Evolutionary conservation across 495 filamentous ascomycete species (phyloP), one percentile per base, ranked within the genome.

Genomic region (Chlorociboria aeruginascens): DNA sequence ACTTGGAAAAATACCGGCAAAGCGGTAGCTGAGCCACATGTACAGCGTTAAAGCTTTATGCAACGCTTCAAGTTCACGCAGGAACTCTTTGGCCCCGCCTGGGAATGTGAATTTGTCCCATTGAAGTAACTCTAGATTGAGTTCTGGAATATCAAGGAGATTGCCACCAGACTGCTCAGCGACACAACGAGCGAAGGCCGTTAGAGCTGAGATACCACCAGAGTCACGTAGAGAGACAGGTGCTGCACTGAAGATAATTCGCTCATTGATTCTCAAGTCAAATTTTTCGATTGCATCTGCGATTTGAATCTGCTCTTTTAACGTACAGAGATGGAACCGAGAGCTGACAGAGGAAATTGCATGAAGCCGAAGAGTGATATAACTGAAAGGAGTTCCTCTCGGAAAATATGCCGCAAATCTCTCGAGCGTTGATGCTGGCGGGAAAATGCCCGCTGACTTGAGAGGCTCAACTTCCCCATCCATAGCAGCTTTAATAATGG

Each of bases 31-130:
- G 60, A 97, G 70, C 92, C 92, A 98, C 7, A 89, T 69, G 55
- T 95, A 98, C 14, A 90, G 63, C 14, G 90, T 83, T 31, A 97
- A 63, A 12, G 76, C 68, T 59, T 85, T 87, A 65, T 98, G 93
- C 17, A 97, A 66, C 13, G 53, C 57, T 64, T 97, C 93, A 38
- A 95, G 63, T 7, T 69, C 60, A 28, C 63, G 57, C 52, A 97
- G 61, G 45, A 85, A 83, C 0, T 68, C 59, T 64, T 71, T 43
- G 59, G 60, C 10, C 9, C 47, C 47, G 9, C 31, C 14, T 50
- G 57, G 6, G 57, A 69, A 7, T 65, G 65, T 2, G 67, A 66
- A 17, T 9, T 48, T 46, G 11, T 55, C 46, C 8, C 30, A 37
- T 31, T 81, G 84, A 3, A 95, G 72, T 0, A 86, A 55, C 42